Evolutionary conservation across 768 basidiomycete genomes (phyloP).

Genomic region (Auricularia sp.): DNA sequence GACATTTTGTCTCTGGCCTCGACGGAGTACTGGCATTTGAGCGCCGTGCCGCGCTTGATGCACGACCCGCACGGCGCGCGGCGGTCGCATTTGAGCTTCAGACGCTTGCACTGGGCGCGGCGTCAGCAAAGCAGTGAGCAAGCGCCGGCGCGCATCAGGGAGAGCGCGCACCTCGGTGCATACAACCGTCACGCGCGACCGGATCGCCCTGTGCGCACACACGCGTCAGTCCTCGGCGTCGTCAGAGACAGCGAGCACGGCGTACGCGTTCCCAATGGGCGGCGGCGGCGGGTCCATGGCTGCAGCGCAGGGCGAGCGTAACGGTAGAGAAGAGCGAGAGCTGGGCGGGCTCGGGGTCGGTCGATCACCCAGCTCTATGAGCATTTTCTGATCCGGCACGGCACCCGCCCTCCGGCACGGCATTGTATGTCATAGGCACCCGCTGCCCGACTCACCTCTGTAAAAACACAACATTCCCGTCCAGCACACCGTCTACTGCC

Average conservation of each 20-base stretch:
- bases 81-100: conserved; percentile 1
- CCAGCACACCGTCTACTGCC: too few species aligned
- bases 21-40: not conserved
- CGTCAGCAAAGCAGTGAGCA: not conserved
- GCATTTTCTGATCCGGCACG: too few species aligned
- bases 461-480: too few species aligned
- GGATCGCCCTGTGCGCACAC: not conserved
- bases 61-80: not conserved
- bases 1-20: not conserved
- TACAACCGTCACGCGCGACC: not conserved
- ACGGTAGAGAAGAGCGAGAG: not conserved
- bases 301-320: not conserved
- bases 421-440: too few species aligned
- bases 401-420: too few species aligned
- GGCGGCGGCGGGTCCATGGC: not conserved
- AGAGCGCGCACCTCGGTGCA: conserved; percentile 1
- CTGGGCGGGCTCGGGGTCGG: too few species aligned
- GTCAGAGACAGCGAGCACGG: not conserved
- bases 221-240: not conserved
- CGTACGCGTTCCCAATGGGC: not conserved
- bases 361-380: too few species aligned
- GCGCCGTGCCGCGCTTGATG: not conserved
- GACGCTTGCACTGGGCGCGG: not conserved
- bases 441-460: too few species aligned
- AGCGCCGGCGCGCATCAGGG: not conserved